A percentile compares a stretch with the other conserved stretches of the same genome.
These are phyloP conservation scores for Leucocoprinus sp. DNA, from an alignment of 768 basidiomycete species.

Conservation along the genomic window DNA sequence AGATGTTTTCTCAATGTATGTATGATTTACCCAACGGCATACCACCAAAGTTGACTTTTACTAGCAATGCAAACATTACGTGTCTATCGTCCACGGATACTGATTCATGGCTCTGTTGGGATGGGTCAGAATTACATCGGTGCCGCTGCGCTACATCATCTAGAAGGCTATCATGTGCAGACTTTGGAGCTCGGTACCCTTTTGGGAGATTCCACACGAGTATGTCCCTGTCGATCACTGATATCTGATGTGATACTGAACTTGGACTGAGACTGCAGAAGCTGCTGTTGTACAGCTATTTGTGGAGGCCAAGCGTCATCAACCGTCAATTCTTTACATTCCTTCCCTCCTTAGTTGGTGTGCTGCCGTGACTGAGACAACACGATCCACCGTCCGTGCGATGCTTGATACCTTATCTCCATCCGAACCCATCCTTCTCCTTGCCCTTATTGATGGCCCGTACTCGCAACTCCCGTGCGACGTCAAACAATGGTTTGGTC, in stretches of 20 bases:
- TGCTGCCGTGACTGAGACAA: conserved; percentile 72
- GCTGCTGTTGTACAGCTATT: conserved; percentile 93
- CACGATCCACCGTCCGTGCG: conserved; percentile 77
- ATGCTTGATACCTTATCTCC: conserved; percentile 89
- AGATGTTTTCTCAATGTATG: conserved; percentile 82
- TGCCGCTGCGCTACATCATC: conserved; percentile 83
- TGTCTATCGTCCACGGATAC: conserved; percentile 81
- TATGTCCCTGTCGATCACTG: conserved; percentile 28
- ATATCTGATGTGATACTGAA: not conserved
- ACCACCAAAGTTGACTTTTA: conserved; percentile 3
- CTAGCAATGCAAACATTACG: conserved; percentile 87
- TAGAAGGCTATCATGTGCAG: conserved; percentile 95
- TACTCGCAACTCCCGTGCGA: conserved; percentile 68
- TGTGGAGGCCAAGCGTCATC: conserved; percentile 93
- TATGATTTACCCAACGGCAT: conserved; percentile 4
- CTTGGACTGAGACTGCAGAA: conserved; percentile 65
- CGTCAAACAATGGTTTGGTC: conserved; percentile 88
- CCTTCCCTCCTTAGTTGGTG: conserved; percentile 86
- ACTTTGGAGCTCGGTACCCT: conserved; percentile 85
- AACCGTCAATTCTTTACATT: conserved; percentile 93
- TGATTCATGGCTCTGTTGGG: conserved; percentile 72
- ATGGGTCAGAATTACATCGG: conserved; percentile 92
- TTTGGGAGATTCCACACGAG: conserved; percentile 83
- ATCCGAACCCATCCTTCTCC: conserved; percentile 86
- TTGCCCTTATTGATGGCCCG: conserved; percentile 80